Evolutionary conservation across 1,139 yeast species (phyloP), one percentile per base, ranked within the genome.

Genomic region (Hansenula lynferdii): DNA sequence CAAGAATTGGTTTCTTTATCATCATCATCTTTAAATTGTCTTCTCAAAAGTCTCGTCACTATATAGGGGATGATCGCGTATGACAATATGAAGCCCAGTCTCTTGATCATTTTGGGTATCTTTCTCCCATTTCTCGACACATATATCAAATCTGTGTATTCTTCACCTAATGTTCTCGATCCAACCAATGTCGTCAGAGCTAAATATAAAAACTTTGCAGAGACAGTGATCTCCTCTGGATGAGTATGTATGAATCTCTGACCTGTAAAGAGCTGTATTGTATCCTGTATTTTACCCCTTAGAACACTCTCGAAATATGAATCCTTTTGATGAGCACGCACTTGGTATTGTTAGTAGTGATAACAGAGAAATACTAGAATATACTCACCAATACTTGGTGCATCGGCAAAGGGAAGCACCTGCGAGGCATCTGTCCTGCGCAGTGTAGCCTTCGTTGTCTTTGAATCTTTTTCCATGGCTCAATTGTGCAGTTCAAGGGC

Each of bases 251-350:
- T 69, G 53, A 81, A 82, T 34, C 87, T 60, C 37, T 85, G 85
- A 10, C 94, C 44, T 12, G 71, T 73, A 46, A 76, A 47, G 19
- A 72, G 58, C 45, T 74, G 79, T 6, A 82, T 48, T 0, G 77
- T 75, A 19, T 79, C 82, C 34, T 69, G 74, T 8, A 89, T 48
- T 44, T 82, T 79, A 3, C 65, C 61, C 24, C 73, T 64, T 16
- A 85, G 63, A 3, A 75, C 60, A 0, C 75, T 64, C 52, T 82
- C 85, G 35, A 85, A 77, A 50, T 81, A 85, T 2, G 77, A 72
- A 60, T 90, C 97, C 57, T 90, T 90, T 54, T 89, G 97, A 57
- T 85, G 82, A 5, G 97, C 89, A 43, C 96, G 72, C 28, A 89
- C 80, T 53, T 31, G 17, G 8, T 15, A 4, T 49, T 14, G 49